Percentiles rank a stretch among this genome's conserved stretches.
Conservation (phyloP, 352 stramenopile species). For the Globisporangium parvum region DNA sequence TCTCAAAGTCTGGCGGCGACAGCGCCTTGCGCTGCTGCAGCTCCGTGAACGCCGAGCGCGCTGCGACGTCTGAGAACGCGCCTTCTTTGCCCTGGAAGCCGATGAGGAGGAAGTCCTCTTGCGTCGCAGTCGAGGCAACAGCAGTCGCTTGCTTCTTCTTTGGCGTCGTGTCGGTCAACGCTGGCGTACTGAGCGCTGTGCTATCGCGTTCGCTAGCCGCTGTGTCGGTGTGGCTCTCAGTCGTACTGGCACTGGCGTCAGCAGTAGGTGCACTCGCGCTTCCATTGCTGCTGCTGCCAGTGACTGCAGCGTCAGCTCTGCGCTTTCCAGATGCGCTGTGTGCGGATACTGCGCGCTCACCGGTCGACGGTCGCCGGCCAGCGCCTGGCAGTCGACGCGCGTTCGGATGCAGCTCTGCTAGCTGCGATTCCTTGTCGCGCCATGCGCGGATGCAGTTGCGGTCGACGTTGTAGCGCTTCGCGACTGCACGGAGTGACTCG, state of each 20-base stretch:
- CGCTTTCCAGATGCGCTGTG: constrained; percentile 11
- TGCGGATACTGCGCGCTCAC: background rate
- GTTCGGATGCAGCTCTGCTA: constrained; percentile 42
- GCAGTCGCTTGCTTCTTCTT: background rate
- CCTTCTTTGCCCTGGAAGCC: constrained; percentile 70
- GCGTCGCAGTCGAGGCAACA: constrained; percentile 7
- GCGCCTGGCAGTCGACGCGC: constrained; percentile 56
- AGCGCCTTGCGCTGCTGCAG: constrained; percentile 38
- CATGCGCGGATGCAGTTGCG: constrained; percentile 70
- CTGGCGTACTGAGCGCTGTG: too few species aligned
- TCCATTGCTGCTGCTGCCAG: background rate
- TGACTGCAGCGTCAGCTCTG: constrained; percentile 11
- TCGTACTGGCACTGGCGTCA: too few species aligned
- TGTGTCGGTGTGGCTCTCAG: too few species aligned
- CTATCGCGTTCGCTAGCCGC: too few species aligned
- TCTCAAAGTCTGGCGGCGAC: constrained; percentile 47
- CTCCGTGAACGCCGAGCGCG: constrained; percentile 47
- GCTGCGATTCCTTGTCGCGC: constrained; percentile 54
- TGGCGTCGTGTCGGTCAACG: too few species aligned
- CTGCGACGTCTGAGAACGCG: constrained; percentile 65
- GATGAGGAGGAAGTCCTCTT: constrained; percentile 48
- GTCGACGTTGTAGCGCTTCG: constrained; percentile 61
- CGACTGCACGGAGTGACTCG: constrained; percentile 47
- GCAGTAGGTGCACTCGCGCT: too few species aligned
- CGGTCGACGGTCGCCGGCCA: constrained; percentile 26